A percentile compares a stretch with the other conserved stretches of the same genome.
phyloP scores from a whole-genome alignment of 768 basidiomycete species.

The Mycena chlorophos region DNA sequence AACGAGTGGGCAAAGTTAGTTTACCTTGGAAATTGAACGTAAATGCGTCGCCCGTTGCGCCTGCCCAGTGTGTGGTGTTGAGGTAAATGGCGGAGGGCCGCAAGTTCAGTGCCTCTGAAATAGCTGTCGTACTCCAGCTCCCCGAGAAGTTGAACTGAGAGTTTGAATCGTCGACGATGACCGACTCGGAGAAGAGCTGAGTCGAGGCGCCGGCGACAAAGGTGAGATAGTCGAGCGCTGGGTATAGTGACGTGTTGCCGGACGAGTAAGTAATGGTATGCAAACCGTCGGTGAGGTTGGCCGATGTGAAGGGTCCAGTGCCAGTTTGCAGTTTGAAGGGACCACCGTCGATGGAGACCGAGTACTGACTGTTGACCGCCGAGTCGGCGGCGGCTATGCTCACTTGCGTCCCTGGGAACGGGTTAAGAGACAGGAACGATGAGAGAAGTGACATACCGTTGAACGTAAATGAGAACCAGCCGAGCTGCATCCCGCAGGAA shows the following conservation, averaged over 20 bases:
- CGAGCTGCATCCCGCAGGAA: slow-evolving; percentile 29
- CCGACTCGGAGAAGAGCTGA: slow-evolving; percentile 33
- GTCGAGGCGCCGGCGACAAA: slow-evolving; percentile 39
- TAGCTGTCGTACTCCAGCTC: slow-evolving; percentile 32
- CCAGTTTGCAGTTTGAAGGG: slow-evolving; percentile 32
- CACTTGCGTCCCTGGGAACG: slow-evolving; percentile 21
- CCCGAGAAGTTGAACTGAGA: slow-evolving; percentile 35
- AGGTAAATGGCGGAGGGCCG: slow-evolving; percentile 32
- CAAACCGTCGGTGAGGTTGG: slow-evolving; percentile 34
- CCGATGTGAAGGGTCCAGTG: slow-evolving; percentile 33
- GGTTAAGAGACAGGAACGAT: neutral
- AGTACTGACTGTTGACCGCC: slow-evolving; percentile 28
- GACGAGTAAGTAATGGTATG: slow-evolving; percentile 40
- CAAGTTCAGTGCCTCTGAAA: slow-evolving; percentile 21
- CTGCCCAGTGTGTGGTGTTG: slow-evolving; percentile 39
- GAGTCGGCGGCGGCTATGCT: slow-evolving; percentile 30
- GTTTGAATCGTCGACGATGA: slow-evolving; percentile 42
- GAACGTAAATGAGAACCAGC: slow-evolving; percentile 44
- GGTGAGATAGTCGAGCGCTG: slow-evolving; percentile 43
- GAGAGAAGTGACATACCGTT: slow-evolving; percentile 28
- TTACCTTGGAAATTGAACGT: slow-evolving; percentile 39
- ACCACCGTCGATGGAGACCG: slow-evolving; percentile 40
- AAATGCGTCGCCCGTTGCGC: slow-evolving; percentile 35
- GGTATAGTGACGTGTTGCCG: slow-evolving; percentile 25
- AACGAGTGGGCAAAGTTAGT: slow-evolving; percentile 3